Base-by-base conservation (phyloP, 73 alveolate genomes). In the Uronychia binucleata region DNA sequence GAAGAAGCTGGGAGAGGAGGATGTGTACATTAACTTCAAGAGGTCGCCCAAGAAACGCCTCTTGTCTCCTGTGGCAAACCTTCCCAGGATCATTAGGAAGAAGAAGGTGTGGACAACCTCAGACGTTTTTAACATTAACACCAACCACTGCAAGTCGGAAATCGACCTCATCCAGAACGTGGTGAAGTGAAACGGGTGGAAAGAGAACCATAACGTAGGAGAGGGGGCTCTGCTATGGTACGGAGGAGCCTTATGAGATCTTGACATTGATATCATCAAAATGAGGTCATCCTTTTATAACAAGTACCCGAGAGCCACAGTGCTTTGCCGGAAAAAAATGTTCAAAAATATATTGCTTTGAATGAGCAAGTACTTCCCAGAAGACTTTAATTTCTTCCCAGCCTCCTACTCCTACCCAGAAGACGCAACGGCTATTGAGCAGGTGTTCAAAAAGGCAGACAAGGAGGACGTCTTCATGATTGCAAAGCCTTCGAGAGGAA, bases 401-500 rank as follows among this genome's bases (percentile, higher is more conserved):
- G 31, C 27, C 30, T 46, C 83, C 34, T 86, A 78, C 75, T 59
- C 35, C 30, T 57, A 76, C 19, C 92, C 92, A 1, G 92, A 86
- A 32, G 92, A 86, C 31, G 58, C 77, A 11, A 83, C 57, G n/a
- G 75, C 76, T 1, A 28, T 86, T 1, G 92, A 86, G 80, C 85
- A 80, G 5, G 74, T 57, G 27, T 80, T 91, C 83, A 88, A 91
- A 84, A 78, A 87, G 85, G 87, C 87, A 81, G 85, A 87, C 27
- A 58, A 33, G 28, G 59, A 46, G 5, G 67, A 46, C 19, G 67
- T 87, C 59, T 80, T 91, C 5, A 85, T 83, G 84, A 91, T 91
- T 74, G 94, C 90, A 33, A 91, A 91, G 79, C 96, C 94, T 1
- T 81, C 83, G n/a, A 79, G 59, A 33, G 96, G 96, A 25, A 87